These are phyloP conservation scores for Clohesyomyces aquaticus DNA, from an alignment of 495 filamentous ascomycete species.

Conservation along the genomic window DNA sequence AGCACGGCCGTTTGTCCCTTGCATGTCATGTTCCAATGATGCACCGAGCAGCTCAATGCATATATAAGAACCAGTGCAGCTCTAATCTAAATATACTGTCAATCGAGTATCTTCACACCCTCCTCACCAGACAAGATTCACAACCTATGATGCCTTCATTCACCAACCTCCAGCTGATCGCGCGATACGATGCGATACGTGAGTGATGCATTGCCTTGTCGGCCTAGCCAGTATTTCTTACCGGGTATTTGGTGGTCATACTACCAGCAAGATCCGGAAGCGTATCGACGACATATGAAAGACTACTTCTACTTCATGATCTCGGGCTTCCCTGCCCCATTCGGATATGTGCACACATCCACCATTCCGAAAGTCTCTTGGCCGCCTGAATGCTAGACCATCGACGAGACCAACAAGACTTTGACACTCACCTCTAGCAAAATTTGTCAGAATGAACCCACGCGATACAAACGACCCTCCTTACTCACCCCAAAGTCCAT, in stretches of 20 bases:
- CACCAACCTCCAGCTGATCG: not conserved
- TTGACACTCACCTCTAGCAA: not conserved
- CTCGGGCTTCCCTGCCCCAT: slow-evolving; percentile 24
- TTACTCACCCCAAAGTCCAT: not conserved
- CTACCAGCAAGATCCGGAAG: slow-evolving; percentile 29
- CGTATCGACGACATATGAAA: slow-evolving; percentile 1
- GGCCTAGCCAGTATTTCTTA: not conserved
- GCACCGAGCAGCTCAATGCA: too few relatives aligned
- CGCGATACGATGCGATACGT: not conserved
- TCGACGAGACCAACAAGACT: slow-evolving; percentile 2
- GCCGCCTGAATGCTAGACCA: not conserved
- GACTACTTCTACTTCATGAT: slow-evolving; percentile 39
- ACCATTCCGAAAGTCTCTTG: slow-evolving; percentile 17
- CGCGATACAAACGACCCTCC: not conserved
- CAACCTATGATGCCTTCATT: not conserved
- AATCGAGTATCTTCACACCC: not conserved
- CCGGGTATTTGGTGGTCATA: slow-evolving; percentile 26
- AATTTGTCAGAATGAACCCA: not conserved
- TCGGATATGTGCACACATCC: slow-evolving; percentile 29
- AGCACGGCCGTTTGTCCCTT: too few relatives aligned
- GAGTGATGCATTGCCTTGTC: not conserved
- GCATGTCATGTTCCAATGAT: too few relatives aligned
- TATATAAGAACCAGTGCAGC: too few relatives aligned
- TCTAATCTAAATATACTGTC: too few relatives aligned
- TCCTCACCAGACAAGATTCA: not conserved